Evolutionary conservation across 2,329 filamentous ascomycete genomes (phyloP), one percentile per base, ranked within the genome.

Genomic region (Cercospora sp.): DNA sequence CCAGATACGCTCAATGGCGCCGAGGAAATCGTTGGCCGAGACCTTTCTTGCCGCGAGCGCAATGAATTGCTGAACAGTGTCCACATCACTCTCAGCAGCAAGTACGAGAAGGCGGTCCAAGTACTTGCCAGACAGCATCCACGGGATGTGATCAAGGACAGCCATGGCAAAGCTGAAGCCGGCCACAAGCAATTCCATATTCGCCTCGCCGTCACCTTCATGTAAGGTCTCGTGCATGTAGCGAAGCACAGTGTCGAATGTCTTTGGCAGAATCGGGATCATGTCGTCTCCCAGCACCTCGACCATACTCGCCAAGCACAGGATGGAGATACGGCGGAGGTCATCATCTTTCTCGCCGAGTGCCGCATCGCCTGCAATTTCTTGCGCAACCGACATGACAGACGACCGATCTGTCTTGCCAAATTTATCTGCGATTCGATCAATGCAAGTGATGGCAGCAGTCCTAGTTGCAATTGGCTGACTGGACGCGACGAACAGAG

Each of bases 401-500:
- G 89, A 89, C 72, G 91, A 88, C 1, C 91, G 85, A 75, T 97
- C 92, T 78, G 94, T 96, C 83, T 95, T 96, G 72, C 95, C 96
- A 78, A 97, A 98, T 78, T 94, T 94, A 80, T 97, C 94, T 2
- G 92, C 88, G 70, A 99, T 96, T 79, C 92, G 92, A 80, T 97
- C 94, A 55, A 98, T 90, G 74, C 94, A 98, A 39, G 89, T 89
- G 69, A 99, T 89, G 1, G 94, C 92, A 10, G 92, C 93, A 74
- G 93, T 90, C 80, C 94, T 93, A 78, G 95, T 90, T 30, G 88
- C 85, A 63, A 90, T 86, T 72, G 95, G 89, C 33, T 86, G 83
- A 6, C 91, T 90, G 60, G 90, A 87, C 65, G 90, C 84, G 67
- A 99, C 87, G 57, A 96, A 91, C 20, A 86, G 85, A 18, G 91